A percentile compares a stretch with the other conserved stretches of the same genome.
These are phyloP conservation scores for Flaveria linearis DNA, from an alignment of 129 eudicot genomes.

Conservation along the genomic window DNA sequence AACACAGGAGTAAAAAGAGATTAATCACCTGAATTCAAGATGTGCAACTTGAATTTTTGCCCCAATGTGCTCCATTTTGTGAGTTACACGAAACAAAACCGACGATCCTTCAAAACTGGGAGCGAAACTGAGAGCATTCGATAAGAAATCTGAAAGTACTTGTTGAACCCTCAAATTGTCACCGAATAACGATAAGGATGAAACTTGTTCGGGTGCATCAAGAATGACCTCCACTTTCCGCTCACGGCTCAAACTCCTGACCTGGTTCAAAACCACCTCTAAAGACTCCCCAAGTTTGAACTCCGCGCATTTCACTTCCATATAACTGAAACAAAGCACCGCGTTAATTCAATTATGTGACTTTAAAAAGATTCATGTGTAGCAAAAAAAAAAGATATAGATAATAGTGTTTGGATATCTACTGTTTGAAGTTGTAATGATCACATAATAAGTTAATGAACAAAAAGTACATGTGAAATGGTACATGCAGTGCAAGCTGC, in stretches of 20 bases:
- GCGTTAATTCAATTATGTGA: not conserved
- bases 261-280: conserved; percentile 77
- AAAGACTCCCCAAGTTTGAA: conserved; percentile 79
- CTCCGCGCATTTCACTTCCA: conserved; percentile 54
- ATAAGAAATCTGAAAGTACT: conserved; percentile 78
- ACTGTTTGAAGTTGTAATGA: no score
- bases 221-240: conserved; percentile 57
- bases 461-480: no score
- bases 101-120: conserved; percentile 73
- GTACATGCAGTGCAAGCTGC: no score
- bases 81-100: conserved; percentile 49
- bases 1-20: not conserved
- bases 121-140: conserved; percentile 62
- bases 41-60: conserved; percentile 65
- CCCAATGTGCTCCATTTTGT: conserved; percentile 65
- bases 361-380: not conserved
- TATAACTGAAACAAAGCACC: conserved; percentile 49
- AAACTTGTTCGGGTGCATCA: conserved; percentile 60
- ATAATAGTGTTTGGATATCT: no score
- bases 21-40: conserved; percentile 68
- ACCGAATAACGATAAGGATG: conserved; percentile 60
- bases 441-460: no score
- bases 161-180: conserved; percentile 88
- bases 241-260: conserved; percentile 61
- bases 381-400: not conserved